Conservation (phyloP, 352 stramenopile genomes). For the Globisporangium emineosum region DNA sequence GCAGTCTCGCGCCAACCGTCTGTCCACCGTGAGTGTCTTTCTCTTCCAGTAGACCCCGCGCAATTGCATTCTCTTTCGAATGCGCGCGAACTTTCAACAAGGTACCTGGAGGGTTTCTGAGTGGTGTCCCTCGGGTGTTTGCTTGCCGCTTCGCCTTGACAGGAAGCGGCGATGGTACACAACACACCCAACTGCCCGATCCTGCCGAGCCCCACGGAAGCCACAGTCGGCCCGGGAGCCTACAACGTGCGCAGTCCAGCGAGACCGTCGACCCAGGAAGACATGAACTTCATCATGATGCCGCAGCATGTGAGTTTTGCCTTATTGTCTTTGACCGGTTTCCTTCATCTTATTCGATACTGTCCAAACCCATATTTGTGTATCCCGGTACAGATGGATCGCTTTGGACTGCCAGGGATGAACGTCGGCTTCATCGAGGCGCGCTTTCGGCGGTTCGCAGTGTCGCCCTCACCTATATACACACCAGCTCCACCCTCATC, state of each 20-base stretch:
- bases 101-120: neutral
- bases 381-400: conserved; percentile 35
- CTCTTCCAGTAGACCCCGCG: neutral
- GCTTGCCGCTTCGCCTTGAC: neutral
- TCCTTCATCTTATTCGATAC: neutral
- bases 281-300: conserved; percentile 75
- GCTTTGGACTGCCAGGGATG: conserved; percentile 47
- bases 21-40: conserved; percentile 42
- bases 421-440: conserved; percentile 58
- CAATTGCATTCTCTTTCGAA: neutral
- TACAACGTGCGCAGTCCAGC: conserved; percentile 32
- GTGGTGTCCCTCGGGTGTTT: neutral
- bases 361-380: neutral
- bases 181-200: conserved; percentile 70
- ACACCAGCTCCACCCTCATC: neutral
- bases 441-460: conserved; percentile 59
- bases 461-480: conserved; percentile 23
- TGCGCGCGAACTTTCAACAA: neutral
- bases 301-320: conserved; percentile 45
- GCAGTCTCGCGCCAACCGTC: conserved; percentile 46
- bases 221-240: conserved; percentile 46
- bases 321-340: neutral
- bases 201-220: conserved; percentile 44
- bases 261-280: conserved; percentile 28
- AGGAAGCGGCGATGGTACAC: conserved; percentile 72